Conservation (phyloP, 768 basidiomycete species). For the Lactifluus subvellereus region DNA sequence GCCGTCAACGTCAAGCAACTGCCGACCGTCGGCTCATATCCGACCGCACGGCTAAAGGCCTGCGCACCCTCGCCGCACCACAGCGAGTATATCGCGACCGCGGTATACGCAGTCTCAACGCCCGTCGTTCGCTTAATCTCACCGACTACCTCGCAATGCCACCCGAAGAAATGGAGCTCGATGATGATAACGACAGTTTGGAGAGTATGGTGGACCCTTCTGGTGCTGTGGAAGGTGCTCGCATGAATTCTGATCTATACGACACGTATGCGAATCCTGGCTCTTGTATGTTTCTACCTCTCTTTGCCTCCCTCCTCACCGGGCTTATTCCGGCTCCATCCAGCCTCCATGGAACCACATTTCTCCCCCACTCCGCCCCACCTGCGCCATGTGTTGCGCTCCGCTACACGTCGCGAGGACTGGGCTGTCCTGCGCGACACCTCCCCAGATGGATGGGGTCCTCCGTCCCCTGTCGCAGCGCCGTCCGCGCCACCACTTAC, state of each 20-base stretch:
- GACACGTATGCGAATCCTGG: constrained; percentile 45
- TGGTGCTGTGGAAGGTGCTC: constrained; percentile 46
- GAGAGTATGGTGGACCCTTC: constrained; percentile 38
- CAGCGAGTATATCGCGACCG: constrained; percentile 47
- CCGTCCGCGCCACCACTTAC: constrained; percentile 33
- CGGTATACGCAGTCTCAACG: background rate
- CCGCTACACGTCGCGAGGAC: constrained; percentile 16
- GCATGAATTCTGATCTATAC: constrained; percentile 55
- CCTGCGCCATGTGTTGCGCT: constrained; percentile 8
- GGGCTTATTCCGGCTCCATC: background rate
- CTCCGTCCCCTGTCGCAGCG: background rate
- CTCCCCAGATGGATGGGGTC: constrained; percentile 13
- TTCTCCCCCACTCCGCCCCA: constrained; percentile 10
- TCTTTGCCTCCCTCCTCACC: background rate
- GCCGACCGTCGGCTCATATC: constrained; percentile 58
- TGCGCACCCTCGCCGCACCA: constrained; percentile 51
- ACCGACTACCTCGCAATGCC: constrained; percentile 49
- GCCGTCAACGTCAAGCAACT: constrained; percentile 47
- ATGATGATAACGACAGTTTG: constrained; percentile 61
- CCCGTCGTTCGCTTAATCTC: constrained; percentile 34
- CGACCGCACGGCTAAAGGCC: constrained; percentile 57
- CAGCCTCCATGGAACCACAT: constrained; percentile 10
- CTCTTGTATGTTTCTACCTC: constrained; percentile 5
- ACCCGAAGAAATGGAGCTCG: constrained; percentile 47
- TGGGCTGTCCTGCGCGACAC: constrained; percentile 16